Conservation (phyloP, 2,329 filamentous ascomycete genomes). For the Arthrobotrys sphaeroides region DNA sequence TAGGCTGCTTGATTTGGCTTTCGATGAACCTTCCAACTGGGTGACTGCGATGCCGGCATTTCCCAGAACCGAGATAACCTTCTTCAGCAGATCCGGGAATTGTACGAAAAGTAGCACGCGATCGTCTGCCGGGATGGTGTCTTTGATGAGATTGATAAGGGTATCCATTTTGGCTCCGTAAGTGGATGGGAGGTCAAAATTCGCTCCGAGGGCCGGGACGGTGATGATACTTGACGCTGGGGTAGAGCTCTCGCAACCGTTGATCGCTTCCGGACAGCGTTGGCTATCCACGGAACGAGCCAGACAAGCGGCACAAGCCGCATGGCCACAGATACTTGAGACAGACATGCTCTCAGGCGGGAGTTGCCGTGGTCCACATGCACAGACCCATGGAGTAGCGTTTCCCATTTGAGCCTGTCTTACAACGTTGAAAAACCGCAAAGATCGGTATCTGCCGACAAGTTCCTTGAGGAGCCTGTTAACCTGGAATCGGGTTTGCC, state of each 20-base stretch:
- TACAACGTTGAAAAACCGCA: slow-evolving; percentile 60
- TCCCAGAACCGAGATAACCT: slow-evolving; percentile 60
- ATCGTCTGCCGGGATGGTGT: slow-evolving; percentile 62
- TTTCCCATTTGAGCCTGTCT: slow-evolving; percentile 57
- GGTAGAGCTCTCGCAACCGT: slow-evolving; percentile 22
- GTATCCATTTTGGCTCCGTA: slow-evolving; percentile 37
- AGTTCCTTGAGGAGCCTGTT: slow-evolving; percentile 57
- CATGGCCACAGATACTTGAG: slow-evolving; percentile 66
- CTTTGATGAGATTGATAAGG: slow-evolving; percentile 17
- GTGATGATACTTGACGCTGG: slow-evolving; percentile 5
- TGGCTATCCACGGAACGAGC: slow-evolving; percentile 11
- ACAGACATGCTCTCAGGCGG: slow-evolving; percentile 61
- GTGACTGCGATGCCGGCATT: slow-evolving; percentile 59
- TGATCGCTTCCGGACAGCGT: slow-evolving; percentile 14
- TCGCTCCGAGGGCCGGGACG: slow-evolving; percentile 4
- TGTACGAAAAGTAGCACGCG: slow-evolving; percentile 69
- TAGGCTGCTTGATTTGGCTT: slow-evolving; percentile 57
- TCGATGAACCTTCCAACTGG: slow-evolving; percentile 60
- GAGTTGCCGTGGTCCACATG: slow-evolving; percentile 59
- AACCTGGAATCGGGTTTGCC: not conserved
- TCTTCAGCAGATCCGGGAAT: slow-evolving; percentile 63
- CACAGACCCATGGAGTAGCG: slow-evolving; percentile 35
- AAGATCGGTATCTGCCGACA: slow-evolving; percentile 59
- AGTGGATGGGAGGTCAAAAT: slow-evolving; percentile 1
- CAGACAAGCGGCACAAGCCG: slow-evolving; percentile 62